phyloP scores from a whole-genome alignment of 208 protist genomes.

The Wallacemonas sp. region DNA sequence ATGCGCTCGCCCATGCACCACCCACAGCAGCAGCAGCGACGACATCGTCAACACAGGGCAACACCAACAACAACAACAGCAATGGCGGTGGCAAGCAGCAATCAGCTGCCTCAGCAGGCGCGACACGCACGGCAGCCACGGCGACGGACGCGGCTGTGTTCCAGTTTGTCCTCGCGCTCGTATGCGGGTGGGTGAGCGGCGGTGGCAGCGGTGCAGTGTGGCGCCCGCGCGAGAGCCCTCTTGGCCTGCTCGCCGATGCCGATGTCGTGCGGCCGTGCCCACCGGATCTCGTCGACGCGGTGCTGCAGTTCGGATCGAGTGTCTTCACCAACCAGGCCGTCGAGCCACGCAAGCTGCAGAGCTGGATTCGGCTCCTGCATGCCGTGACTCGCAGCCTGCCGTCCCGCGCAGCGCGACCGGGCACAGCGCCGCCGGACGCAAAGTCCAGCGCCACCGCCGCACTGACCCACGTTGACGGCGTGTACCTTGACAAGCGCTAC shows the following conservation, averaged over 20 bases:
- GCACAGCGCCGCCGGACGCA: not conserved
- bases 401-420: not conserved
- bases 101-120: too few relatives aligned
- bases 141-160: not conserved
- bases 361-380: slow-evolving; percentile 1
- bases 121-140: too few relatives aligned
- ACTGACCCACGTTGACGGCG: not conserved
- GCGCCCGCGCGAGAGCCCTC: too few relatives aligned
- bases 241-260: not conserved
- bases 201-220: too few relatives aligned
- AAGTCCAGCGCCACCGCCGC: not conserved
- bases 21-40: not conserved
- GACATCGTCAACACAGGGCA: not conserved
- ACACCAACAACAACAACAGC: too few relatives aligned
- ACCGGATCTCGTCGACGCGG: not conserved
- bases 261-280: not conserved
- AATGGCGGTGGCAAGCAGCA: too few relatives aligned
- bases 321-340: not conserved
- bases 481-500: slow-evolving; percentile 33
- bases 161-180: not conserved
- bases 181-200: not conserved
- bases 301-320: not conserved
- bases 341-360: not conserved
- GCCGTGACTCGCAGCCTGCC: not conserved
- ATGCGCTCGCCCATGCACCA: not conserved